Evolutionary conservation across 345 rosid genomes (phyloP), one percentile per base, ranked within the genome.

Genomic region (Aquilaria sinensis): DNA sequence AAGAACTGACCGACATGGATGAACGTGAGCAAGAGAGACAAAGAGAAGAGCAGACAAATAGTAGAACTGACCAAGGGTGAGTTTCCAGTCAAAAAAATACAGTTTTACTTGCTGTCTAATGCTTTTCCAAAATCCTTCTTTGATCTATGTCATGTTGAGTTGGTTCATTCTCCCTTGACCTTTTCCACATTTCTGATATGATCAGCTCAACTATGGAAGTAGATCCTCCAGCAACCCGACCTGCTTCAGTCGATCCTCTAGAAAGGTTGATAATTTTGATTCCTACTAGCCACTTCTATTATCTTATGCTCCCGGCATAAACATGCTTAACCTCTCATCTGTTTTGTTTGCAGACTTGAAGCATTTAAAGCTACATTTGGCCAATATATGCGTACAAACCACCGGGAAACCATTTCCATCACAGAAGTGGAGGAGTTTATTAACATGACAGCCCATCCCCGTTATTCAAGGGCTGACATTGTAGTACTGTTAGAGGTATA

Each of bases 1-100:
- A 83, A 83, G 99, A 94, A 70, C 69, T 94, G 75, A 84, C 89
- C 14, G 97, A 94, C 58, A 94, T 94, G 99, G 99, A 90, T 52
- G 93, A 85, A 50, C 91, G 99, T 8, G 99, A 94, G 72, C 83
- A 86, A 74, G 89, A 82, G 74, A 70, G 86, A 71, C 85, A 75
- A 69, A 82, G 78, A 74, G 99, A 94, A 76, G 70, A 63, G 53
- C 91, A 74, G 62, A 82, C 77, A 67, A 82, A 82, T 62, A 68
- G 66, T 56, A 75, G 55, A 56, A 77, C 83, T 55, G 87, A 74
- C 56, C 84, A 70, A 77, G 74, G 84, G 98, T 93, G 71, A 71
- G 83, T 47, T 37, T 61, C 30, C 11, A 9, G 43, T 37, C 0
- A 37, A 52, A 15, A 16, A 52, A 9, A 13, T 16, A 11, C 3